Conservation (phyloP, 1,139 yeast genomes). For the Hyphopichia burtonii region DNA sequence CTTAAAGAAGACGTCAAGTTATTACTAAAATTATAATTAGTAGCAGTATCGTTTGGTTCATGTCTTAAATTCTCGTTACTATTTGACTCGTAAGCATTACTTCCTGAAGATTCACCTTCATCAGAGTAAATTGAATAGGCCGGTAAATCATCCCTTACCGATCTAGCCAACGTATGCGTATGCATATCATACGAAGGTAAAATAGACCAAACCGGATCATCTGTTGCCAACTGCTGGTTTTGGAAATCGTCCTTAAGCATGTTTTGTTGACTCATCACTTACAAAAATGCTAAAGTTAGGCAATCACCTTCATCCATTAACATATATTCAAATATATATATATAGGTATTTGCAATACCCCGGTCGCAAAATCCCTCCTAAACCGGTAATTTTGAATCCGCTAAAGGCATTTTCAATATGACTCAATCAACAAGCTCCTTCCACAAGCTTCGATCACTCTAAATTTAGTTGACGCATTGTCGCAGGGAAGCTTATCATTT, state of each 20-base stretch:
- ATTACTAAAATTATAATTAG: neutral
- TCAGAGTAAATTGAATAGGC: neutral
- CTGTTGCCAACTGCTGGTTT: neutral
- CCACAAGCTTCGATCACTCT: too few species aligned
- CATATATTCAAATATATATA: too few species aligned
- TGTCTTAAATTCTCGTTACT: neutral
- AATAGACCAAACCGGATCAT: slow-evolving; percentile 11
- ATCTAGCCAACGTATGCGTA: slow-evolving; percentile 5
- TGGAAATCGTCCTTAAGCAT: neutral
- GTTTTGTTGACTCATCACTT: neutral
- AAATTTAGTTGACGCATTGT: too few species aligned
- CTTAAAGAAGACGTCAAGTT: neutral
- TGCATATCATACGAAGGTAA: slow-evolving; percentile 5
- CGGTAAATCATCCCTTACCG: slow-evolving; percentile 3
- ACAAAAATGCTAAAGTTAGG: too few species aligned
- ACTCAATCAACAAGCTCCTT: too few species aligned
- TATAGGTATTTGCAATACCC: too few species aligned
- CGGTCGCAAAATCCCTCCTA: too few species aligned
- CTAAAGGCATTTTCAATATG: too few species aligned
- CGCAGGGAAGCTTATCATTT: too few species aligned
- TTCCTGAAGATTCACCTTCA: neutral
- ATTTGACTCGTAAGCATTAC: neutral
- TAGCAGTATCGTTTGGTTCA: neutral
- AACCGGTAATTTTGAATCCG: too few species aligned
- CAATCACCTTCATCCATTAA: too few species aligned